Base-by-base conservation (phyloP, 2,329 filamentous ascomycete species). In the Colletotrichum neosansevieriae region DNA sequence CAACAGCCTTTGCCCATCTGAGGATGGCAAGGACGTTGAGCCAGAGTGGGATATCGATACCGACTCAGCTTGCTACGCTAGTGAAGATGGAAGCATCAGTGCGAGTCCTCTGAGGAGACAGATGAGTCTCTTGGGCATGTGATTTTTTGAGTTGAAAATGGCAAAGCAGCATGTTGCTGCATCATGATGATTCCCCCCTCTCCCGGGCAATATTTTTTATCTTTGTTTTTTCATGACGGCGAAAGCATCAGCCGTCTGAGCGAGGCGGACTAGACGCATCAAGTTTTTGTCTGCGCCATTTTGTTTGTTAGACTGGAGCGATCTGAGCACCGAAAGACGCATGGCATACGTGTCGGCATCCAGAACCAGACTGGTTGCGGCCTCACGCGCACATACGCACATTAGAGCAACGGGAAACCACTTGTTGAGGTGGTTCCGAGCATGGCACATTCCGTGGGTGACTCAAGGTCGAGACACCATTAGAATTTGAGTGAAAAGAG, bases 21-120 rank as follows among this genome's bases (percentile, higher is more conserved):
- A 80, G 12, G 77, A 91, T 83, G 87, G 87, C 3, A 85, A 85
- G 10, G 84, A 85, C 3, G 84, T 83, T 3, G 80, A 89, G 56
- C 86, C 88, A 6, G 89, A 92, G 69, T 98, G 96, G 90, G 96
- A 99, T 76, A 98, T 99, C 73, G 96, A 98, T 78, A 95, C 96
- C 34, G 95, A 97, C 73, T 90, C 88, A 53, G 89, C 86, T 42
- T 90, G 85, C 76, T 89, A 91, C 76, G 86, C 88, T 40, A 94
- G 91, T 74, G 92, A 94, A 77, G 92, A 93, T 70, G 90, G 88
- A 58, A 91, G 89, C 74, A 87, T 82, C 57, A 85, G 86, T 57
- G 88, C 89, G 12, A 92, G 90, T 74, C 91, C 91, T 5, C 81
- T 93, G 72, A 84, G 89, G 73, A 84, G 91, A 72, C 90, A 93